Percentiles rank a stretch among this genome's conserved stretches.
These are phyloP conservation scores for Penicillium griseofulvum DNA, from an alignment of 2,329 filamentous ascomycete species.

Conservation along the genomic window DNA sequence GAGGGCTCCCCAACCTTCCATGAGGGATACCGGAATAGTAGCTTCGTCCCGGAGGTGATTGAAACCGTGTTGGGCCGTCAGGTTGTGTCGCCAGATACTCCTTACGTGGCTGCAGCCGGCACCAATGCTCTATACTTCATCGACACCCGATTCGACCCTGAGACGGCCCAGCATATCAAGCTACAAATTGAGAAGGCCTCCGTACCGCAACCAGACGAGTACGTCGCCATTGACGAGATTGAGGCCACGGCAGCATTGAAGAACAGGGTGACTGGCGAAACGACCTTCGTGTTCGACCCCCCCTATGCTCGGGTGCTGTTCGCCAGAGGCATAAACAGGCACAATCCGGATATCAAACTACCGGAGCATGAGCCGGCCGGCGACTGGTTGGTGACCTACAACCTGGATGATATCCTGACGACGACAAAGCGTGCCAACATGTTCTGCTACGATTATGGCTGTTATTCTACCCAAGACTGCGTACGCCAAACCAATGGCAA, in stretches of 20 bases:
- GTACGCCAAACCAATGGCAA: background rate
- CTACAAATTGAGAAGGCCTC: slow-evolving; percentile 10
- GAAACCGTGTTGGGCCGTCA: slow-evolving; percentile 7
- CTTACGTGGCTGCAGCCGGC: slow-evolving; percentile 9
- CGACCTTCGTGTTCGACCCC: slow-evolving; percentile 15
- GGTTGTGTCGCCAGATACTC: slow-evolving; percentile 12
- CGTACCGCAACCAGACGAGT: background rate
- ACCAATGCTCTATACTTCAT: slow-evolving; percentile 10
- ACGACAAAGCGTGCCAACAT: no score
- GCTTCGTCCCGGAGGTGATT: slow-evolving; percentile 7
- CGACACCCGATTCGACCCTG: slow-evolving; percentile 9
- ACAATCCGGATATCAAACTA: slow-evolving; percentile 11
- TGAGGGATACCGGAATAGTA: no score
- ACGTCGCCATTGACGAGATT: slow-evolving; percentile 13
- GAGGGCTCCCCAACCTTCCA: no score
- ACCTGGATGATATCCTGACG: background rate
- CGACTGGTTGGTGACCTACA: background rate
- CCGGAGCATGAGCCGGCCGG: slow-evolving; percentile 5
- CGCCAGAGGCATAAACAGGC: slow-evolving; percentile 11
- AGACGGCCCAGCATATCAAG: slow-evolving; percentile 11
- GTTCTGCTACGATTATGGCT: background rate
- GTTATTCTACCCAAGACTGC: background rate
- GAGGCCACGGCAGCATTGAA: slow-evolving; percentile 10
- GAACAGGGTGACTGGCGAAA: slow-evolving; percentile 10
- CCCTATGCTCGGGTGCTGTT: slow-evolving; percentile 10